phyloP scores from a whole-genome alignment of 768 basidiomycete species.

The Polyporus arcularius region DNA sequence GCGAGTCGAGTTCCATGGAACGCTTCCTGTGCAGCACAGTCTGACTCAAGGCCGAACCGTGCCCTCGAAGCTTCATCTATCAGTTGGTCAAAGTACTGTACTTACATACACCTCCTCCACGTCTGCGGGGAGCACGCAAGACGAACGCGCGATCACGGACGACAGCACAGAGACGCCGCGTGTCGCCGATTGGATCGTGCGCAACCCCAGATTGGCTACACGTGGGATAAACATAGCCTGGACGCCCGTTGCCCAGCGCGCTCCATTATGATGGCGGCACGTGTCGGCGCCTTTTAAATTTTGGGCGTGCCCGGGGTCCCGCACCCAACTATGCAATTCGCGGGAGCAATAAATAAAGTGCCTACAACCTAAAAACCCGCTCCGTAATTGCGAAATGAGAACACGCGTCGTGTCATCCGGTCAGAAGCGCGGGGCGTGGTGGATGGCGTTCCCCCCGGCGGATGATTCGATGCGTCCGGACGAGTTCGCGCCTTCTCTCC shows the following conservation, averaged over 20 bases:
- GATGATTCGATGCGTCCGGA: neutral
- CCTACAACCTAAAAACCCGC: neutral
- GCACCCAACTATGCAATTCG: neutral
- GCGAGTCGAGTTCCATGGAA: no score
- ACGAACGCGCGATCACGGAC: neutral
- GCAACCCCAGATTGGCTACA: conserved; percentile 19
- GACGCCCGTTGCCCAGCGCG: conserved; percentile 1
- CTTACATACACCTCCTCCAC: neutral
- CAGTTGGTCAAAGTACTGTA: no score
- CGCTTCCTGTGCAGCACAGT: no score
- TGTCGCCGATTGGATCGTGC: conserved; percentile 18
- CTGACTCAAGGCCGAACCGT: no score
- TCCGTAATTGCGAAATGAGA: neutral
- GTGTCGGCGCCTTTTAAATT: neutral
- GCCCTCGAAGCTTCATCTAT: no score
- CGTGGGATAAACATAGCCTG: conserved; percentile 2
- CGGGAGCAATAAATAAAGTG: neutral
- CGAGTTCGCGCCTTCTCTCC: neutral
- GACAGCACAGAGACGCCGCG: neutral
- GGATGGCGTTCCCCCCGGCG: conserved; percentile 10
- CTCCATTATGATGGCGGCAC: neutral
- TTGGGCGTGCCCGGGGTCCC: neutral
- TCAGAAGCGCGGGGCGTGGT: conserved; percentile 21
- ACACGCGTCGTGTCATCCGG: conserved; percentile 14
- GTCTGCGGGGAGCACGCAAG: neutral